Evolutionary conservation across 805 yeast genomes (phyloP).

Genomic region (Suhomyces emberorum): DNA sequence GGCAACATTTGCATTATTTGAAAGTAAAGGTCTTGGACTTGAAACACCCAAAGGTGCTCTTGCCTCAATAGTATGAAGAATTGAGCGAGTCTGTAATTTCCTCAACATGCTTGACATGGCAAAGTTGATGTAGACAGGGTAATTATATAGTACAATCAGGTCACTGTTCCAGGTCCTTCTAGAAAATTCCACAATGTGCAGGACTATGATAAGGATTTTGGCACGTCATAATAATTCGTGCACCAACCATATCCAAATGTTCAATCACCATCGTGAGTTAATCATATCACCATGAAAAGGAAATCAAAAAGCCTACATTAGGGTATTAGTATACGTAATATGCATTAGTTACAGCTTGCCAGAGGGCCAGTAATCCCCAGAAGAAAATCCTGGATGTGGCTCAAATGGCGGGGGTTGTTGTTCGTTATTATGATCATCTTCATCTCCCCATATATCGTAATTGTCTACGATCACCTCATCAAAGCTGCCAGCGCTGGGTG

Average conservation of each 20-base stretch:
- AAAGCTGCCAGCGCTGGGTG: constrained; percentile 11
- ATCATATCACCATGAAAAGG: too few relatives aligned
- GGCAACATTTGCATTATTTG: too few relatives aligned
- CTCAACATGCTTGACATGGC: too few relatives aligned
- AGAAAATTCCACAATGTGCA: constrained; percentile 15
- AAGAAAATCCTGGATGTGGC: constrained; percentile 43
- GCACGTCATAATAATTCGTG: too few relatives aligned
- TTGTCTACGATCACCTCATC: constrained; percentile 27
- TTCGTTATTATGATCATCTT: constrained; percentile 5
- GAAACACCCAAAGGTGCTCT: neutral
- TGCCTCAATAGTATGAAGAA: neutral
- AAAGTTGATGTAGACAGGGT: too few relatives aligned
- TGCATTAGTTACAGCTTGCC: too few relatives aligned
- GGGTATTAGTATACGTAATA: too few relatives aligned
- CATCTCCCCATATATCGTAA: constrained; percentile 21
- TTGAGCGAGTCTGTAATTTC: neutral
- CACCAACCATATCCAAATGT: too few relatives aligned
- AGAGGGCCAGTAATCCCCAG: constrained; percentile 45
- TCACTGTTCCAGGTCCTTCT: constrained; percentile 7
- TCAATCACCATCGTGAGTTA: too few relatives aligned
- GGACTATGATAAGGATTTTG: constrained; percentile 2
- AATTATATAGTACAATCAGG: too few relatives aligned
- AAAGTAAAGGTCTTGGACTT: neutral
- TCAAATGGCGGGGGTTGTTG: constrained; percentile 42
- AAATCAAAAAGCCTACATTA: too few relatives aligned